phyloP scores from a whole-genome alignment of 345 rosid species.

The Eucalyptus paniculata region DNA sequence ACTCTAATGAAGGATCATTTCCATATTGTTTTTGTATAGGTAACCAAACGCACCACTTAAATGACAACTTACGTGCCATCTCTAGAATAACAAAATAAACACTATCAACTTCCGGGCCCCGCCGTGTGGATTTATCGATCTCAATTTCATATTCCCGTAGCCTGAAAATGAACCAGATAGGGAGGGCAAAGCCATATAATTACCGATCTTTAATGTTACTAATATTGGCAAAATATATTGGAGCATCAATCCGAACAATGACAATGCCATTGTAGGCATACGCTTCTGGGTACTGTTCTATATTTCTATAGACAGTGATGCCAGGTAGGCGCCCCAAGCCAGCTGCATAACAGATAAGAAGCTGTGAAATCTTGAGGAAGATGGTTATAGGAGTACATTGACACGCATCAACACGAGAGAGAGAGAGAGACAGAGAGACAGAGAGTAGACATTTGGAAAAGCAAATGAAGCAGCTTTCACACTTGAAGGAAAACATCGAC shows the following conservation, averaged over 20 bases:
- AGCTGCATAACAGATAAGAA: slow-evolving; percentile 32
- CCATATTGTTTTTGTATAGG: neutral
- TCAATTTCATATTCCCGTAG: slow-evolving; percentile 78
- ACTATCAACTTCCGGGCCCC: slow-evolving; percentile 88
- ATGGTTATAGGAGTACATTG: neutral
- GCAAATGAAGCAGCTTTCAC: neutral
- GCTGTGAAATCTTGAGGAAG: neutral
- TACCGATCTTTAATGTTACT: slow-evolving; percentile 89
- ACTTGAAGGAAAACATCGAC: neutral
- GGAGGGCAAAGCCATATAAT: neutral
- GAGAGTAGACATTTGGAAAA: neutral
- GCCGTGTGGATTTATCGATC: slow-evolving; percentile 52
- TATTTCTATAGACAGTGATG: slow-evolving; percentile 86
- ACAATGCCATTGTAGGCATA: slow-evolving; percentile 90
- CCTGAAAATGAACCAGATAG: slow-evolving; percentile 13
- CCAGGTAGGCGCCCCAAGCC: slow-evolving; percentile 97
- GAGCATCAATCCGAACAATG: slow-evolving; percentile 84
- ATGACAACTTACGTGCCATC: slow-evolving; percentile 74
- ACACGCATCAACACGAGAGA: neutral
- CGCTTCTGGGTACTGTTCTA: slow-evolving; percentile 91
- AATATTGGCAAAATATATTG: slow-evolving; percentile 89
- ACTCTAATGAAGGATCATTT: neutral
- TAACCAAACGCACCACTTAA: neutral
- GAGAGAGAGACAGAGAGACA: neutral
- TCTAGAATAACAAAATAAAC: slow-evolving; percentile 77